Conservation (phyloP, 1,284 basidiomycete species). For the Tremellales sp. region DNA sequence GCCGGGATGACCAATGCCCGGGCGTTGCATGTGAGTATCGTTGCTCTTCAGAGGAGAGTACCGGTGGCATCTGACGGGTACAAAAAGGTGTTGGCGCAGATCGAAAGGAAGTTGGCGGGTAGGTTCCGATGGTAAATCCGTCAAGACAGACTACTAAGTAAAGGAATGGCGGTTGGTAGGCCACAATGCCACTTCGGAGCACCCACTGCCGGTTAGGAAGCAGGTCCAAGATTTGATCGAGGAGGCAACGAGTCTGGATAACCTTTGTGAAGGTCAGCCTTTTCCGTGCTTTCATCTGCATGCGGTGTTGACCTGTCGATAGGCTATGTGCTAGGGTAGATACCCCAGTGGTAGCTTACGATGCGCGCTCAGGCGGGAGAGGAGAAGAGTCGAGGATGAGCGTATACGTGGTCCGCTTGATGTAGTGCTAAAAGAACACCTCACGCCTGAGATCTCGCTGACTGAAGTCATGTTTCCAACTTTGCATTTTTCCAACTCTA, state of each 20-base stretch:
- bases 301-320: not conserved
- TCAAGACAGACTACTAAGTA: not conserved
- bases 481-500: too few relatives aligned
- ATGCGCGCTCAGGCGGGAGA: too few relatives aligned
- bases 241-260: conserved; percentile 83
- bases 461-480: too few relatives aligned
- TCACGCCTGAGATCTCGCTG: too few relatives aligned
- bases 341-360: conserved; percentile 40
- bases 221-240: conserved; percentile 86
- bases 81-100: conserved; percentile 34
- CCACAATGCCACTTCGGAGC: conserved; percentile 19
- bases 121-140: not conserved
- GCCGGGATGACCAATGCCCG: conserved; percentile 36
- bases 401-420: too few relatives aligned
- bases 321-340: conserved; percentile 42
- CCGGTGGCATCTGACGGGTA: not conserved
- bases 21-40: conserved; percentile 29
- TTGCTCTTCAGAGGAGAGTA: not conserved
- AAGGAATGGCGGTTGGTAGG: conserved; percentile 9
- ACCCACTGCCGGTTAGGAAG: conserved; percentile 54
- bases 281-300: not conserved
- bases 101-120: conserved; percentile 41
- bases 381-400: too few relatives aligned
- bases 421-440: too few relatives aligned
- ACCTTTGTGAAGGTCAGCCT: conserved; percentile 54